Evolutionary conservation across 192 early-diverging fungal species (phyloP), one percentile per base, ranked within the genome.

Genomic region (Piromyces finnis): DNA sequence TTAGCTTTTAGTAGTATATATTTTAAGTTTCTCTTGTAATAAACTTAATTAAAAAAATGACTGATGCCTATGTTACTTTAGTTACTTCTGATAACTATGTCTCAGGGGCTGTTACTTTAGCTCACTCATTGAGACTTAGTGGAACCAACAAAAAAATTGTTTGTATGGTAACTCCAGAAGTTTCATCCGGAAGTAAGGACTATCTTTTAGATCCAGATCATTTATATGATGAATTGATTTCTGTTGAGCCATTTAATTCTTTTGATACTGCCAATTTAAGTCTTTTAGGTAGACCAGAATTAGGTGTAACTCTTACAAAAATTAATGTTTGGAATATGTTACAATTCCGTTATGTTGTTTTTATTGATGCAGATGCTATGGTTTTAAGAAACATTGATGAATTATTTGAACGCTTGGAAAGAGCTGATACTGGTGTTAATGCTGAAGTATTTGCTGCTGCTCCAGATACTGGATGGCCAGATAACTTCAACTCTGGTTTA

Each of bases 401-500:
- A 29, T 77, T 98, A 35, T 97, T 98, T 87, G 87, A 85, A 22
- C 82, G 51, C n/a, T 68, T 68, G n/a, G 26, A 68, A 68, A 68
- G 51, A 68, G 51, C 51, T 9, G 51, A 68, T 68, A 68, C 51
- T 11, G n/a, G 0, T 9, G 51, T 68, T 68, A 68, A 68, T 68
- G 22, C 51, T 27, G 51, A 68, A 68, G 51, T 29, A 29, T 92
- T 97, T 84, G 93, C 94, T 5, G 95, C 97, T 12, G 90, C 95
- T 6, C 93, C 95, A 12, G 97, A 98, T 79, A 93, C 93, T 29
- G 96, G 96, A 1, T 98, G 97, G 97, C 97, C 97, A 0, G 97
- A 98, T 83, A 68, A 68, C 26, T 98, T 98, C 86, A 98, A 98
- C 84, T 97, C 97, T 77, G 97, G 96, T 11, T 94, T 98, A 3